Evolutionary conservation across 2,329 filamentous ascomycete genomes (phyloP), one percentile per base, ranked within the genome.

Genomic region (Sphaerulina vaccinii): DNA sequence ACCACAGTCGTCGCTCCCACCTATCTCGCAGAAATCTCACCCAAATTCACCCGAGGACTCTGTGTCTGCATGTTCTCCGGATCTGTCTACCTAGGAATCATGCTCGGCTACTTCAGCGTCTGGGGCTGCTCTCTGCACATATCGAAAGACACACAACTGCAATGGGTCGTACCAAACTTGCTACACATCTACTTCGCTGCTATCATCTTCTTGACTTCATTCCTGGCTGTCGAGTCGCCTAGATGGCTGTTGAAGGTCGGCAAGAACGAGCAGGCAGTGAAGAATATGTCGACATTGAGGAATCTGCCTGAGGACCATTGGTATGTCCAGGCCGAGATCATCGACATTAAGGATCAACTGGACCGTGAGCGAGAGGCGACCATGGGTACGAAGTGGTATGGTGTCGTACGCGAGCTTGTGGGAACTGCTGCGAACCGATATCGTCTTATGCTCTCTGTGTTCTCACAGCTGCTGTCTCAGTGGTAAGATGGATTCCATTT

Each of bases 151-250:
- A 57, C 59, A 10, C 49, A 64, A 19, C 68, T 51, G 73, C 73
- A n/a, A 63, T 77, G 79, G 80, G 77, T 86, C 37, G 79, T 89
- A 0, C 87, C 88, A 0, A 89, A 86, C 36, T 84, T 82, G 59
- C 74, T 91, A 51, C 87, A 92, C 66, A 75, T 92, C 68, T 90
- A 90, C 64, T 90, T 91, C 63, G 84, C 87, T 2, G 80, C 80
- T 3, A 70, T 91, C 54, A 89, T 90, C 65, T 80, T 88, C 64
- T 61, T 82, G 50, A 75, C 90, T 11, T 87, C 82, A 9, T 85
- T 68, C 52, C 58, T 67, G 49, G 61, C 63, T 4, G 57, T 64
- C 51, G 67, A 69, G 42, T 61, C 56, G 16, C 67, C 67, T 3
- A 58, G 67, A 32, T 70, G 66, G 65, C 60, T 70, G 3, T 39